Conservation (phyloP, 2,329 filamentous ascomycete genomes). For the Ceratocystis colombiana region DNA sequence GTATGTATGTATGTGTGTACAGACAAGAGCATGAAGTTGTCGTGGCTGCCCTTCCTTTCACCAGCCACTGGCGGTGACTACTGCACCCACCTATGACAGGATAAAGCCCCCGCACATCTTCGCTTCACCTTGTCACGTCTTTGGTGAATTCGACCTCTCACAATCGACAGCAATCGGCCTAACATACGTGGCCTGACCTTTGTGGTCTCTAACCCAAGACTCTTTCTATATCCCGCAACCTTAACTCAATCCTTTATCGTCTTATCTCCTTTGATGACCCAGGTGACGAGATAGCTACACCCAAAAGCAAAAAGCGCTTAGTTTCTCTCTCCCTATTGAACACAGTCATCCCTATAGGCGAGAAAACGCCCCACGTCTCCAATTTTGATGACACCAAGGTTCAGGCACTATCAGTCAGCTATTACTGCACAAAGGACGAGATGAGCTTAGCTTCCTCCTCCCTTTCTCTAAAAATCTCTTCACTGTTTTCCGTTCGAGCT, state of each 20-base stretch:
- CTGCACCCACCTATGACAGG: no score
- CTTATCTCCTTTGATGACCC: no score
- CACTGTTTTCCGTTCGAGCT: not conserved
- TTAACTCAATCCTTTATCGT: no score
- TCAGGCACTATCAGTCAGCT: not conserved
- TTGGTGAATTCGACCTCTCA: not conserved
- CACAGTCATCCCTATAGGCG: not conserved
- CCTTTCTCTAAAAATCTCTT: not conserved
- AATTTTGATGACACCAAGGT: not conserved
- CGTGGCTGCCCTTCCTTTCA: no score
- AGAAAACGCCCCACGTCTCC: not conserved
- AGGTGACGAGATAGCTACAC: no score
- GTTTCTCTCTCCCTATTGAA: not conserved
- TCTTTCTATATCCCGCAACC: no score
- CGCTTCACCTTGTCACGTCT: not conserved
- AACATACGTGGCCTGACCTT: conserved; percentile 1
- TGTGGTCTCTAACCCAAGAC: no score
- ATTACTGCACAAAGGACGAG: not conserved
- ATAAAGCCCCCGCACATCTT: not conserved
- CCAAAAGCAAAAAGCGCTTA: no score
- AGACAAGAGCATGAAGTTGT: not conserved
- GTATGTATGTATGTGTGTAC: not conserved
- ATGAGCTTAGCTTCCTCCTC: not conserved
- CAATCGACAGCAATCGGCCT: not conserved
- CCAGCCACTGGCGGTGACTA: no score